A percentile compares a stretch with the other conserved stretches of the same genome.
These are phyloP conservation scores for Barnettozyma sucrosica DNA, from an alignment of 805 yeast genomes.

Conservation along the genomic window DNA sequence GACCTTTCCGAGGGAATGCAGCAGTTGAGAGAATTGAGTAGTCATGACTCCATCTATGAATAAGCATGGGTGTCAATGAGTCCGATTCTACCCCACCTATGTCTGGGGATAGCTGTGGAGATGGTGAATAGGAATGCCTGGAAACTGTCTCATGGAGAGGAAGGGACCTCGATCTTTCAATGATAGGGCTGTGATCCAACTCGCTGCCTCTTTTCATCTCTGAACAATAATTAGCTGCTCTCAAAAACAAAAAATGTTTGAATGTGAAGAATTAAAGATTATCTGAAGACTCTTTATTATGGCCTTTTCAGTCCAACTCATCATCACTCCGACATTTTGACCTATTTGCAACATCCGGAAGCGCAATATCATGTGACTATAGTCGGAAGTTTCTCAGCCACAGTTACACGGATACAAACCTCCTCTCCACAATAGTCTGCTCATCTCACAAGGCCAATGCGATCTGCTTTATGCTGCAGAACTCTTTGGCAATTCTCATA, in stretches of 20 bases:
- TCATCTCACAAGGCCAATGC: not conserved
- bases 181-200: slow-evolving; percentile 17
- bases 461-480: slow-evolving; percentile 5
- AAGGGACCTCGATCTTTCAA: slow-evolving; percentile 14
- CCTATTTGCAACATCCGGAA: not conserved
- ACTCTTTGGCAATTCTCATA: not conserved
- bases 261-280: not conserved
- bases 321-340: not conserved
- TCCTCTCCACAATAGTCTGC: no score
- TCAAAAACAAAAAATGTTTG: not conserved
- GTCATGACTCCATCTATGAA: slow-evolving; percentile 74
- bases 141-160: slow-evolving; percentile 15
- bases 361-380: not conserved
- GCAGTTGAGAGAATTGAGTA: slow-evolving; percentile 70
- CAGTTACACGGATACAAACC: no score
- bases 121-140: slow-evolving; percentile 10
- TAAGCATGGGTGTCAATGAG: slow-evolving; percentile 22
- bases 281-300: not conserved
- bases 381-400: not conserved
- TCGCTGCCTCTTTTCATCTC: slow-evolving; percentile 12
- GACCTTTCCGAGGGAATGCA: slow-evolving; percentile 49
- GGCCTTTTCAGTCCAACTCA: not conserved
- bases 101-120: slow-evolving; percentile 10
- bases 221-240: not conserved
- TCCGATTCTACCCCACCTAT: not conserved